Conservation (phyloP, 768 basidiomycete species). For the Multifurca ochricompacta region DNA sequence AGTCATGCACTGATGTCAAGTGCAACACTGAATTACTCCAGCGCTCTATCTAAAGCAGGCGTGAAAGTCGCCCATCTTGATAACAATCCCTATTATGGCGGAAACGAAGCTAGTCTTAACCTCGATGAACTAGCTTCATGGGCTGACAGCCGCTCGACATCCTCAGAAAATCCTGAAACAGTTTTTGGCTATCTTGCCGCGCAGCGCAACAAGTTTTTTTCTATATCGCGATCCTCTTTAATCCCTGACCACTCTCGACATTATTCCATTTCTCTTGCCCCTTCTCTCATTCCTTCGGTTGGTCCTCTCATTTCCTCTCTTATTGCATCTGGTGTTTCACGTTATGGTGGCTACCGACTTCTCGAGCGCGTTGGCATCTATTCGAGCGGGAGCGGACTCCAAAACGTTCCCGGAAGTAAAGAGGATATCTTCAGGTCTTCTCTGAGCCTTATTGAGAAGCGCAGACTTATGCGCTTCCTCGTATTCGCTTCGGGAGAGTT, state of each 20-base stretch:
- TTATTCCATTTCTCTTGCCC: slow-evolving; percentile 82
- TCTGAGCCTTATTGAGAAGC: slow-evolving; percentile 74
- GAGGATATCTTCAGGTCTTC: slow-evolving; percentile 89
- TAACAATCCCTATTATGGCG: slow-evolving; percentile 77
- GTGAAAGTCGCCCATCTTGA: slow-evolving; percentile 87
- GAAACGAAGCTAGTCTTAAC: slow-evolving; percentile 69
- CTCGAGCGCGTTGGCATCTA: slow-evolving; percentile 64
- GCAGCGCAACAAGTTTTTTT: slow-evolving; percentile 32
- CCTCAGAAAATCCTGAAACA: slow-evolving; percentile 11
- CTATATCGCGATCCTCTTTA: slow-evolving; percentile 36
- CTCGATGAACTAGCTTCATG: slow-evolving; percentile 73
- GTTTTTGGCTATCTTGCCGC: slow-evolving; percentile 22
- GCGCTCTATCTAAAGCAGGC: slow-evolving; percentile 83
- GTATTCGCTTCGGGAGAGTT: slow-evolving; percentile 74
- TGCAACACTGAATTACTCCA: slow-evolving; percentile 28
- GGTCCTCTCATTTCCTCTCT: slow-evolving; percentile 76
- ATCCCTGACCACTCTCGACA: slow-evolving; percentile 55
- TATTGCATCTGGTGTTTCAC: slow-evolving; percentile 74
- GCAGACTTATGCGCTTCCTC: slow-evolving; percentile 87
- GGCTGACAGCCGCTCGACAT: slow-evolving; percentile 38
- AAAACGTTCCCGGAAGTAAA: slow-evolving; percentile 80
- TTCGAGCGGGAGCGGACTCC: slow-evolving; percentile 34
- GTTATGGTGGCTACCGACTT: slow-evolving; percentile 86
- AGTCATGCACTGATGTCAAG: slow-evolving; percentile 29
- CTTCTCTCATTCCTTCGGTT: slow-evolving; percentile 69